Evolutionary conservation across 2,329 filamentous ascomycete species (phyloP), one percentile per base, ranked within the genome.

Genomic region (Zalaria obscura): DNA sequence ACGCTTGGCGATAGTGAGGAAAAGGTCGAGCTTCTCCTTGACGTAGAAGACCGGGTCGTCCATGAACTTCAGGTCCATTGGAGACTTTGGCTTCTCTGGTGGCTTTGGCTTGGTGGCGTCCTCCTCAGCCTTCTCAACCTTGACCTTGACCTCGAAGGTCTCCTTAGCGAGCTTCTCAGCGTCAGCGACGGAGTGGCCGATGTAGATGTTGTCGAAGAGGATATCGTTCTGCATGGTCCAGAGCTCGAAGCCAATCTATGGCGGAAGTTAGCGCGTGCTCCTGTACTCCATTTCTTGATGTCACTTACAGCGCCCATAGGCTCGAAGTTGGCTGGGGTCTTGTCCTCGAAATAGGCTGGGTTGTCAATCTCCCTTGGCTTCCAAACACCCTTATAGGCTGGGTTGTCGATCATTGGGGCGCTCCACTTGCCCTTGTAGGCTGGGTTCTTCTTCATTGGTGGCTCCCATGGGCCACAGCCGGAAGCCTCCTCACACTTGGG

Each of bases 211-310:
- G 78, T 96, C 86, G 57, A 98, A 96, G 57, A 95, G 81, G 55
- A 98, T 96, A 61, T 95, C 83, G 64, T 80, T 93, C 70, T 95
- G 89, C 91, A 98, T 98, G 57, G 91, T 96, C 91, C 91, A 98
- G 69, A 98, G 89, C 68, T 98, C 91, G 59, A 96, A 96, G 55
- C 91, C 91, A 68, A 96, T 88, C 83, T 87, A 58, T 8, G 10
- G 25, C 28, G 18, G 18, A 18, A 18, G 18, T 18, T 18, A 18
- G 18, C 10, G 36, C 54, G 39, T 53, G 49, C 41, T 43, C 11
- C 29, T 18, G 18, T 18, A 18, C 18, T 11, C 18, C 18, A 18
- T 18, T 18, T 18, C 18, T 18, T 2, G 18, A 18, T 18, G 18
- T 18, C 43, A 83, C 82, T 80, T 74, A 88, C 83, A 70, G 86